phyloP scores from a whole-genome alignment of 306 rosid species.

The Rubus parviflorus region DNA sequence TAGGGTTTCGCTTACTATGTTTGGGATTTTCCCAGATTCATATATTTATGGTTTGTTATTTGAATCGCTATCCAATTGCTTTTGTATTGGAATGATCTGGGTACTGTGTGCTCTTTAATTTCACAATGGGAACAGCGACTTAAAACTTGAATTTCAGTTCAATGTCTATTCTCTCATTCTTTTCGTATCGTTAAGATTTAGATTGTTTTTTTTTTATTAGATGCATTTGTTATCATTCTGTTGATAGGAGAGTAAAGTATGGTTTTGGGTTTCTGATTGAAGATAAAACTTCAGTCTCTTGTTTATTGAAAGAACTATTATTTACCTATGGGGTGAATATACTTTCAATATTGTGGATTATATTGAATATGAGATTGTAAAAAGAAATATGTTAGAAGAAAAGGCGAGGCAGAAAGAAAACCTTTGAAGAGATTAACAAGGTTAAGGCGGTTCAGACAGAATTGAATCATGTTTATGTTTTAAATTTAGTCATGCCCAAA shows the following conservation, averaged over 20 bases:
- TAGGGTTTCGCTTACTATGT: neutral
- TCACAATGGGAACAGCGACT: neutral
- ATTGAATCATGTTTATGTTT: too few relatives aligned
- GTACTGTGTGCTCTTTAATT: neutral
- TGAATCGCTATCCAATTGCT: neutral
- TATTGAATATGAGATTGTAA: neutral
- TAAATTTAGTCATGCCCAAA: too few relatives aligned
- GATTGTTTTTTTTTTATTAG: too few relatives aligned
- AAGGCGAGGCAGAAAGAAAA: too few relatives aligned
- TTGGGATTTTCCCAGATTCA: slow-evolving; percentile 7
- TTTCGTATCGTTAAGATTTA: neutral
- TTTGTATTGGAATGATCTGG: neutral
- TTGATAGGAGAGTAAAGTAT: neutral
- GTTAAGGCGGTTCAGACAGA: too few relatives aligned
- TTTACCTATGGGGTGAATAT: neutral
- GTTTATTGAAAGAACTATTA: neutral
- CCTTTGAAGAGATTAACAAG: neutral
- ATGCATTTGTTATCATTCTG: neutral
- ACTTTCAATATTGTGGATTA: neutral
- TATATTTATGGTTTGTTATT: neutral
- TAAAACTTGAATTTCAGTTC: neutral
- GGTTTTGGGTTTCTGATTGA: neutral
- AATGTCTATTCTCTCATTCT: neutral
- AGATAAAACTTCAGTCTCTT: neutral
- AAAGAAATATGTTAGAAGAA: neutral